Evolutionary conservation across 1,284 basidiomycete species (phyloP), one percentile per base, ranked within the genome.

Genomic region (Pseudozyma sp.): DNA sequence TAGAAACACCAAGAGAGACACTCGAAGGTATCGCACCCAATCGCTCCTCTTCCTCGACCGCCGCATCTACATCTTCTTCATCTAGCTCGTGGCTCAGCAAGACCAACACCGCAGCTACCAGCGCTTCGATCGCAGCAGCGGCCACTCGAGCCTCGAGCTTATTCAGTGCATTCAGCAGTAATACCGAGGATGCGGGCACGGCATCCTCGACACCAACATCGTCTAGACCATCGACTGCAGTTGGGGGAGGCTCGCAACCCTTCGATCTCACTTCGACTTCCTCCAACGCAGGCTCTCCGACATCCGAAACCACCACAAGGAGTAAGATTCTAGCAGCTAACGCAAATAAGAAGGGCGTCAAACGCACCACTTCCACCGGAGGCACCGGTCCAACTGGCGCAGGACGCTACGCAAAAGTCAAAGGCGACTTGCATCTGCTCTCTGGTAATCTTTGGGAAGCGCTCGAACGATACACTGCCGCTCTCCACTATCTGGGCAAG

Each of bases 1-100:
- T 84, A 14, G 83, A 84, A 52, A 84, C 83, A 19, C 83, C 83
- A 0, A 71, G 83, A 39, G 83, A 84, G 61, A 84, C 83, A 43
- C 75, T 84, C 5, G 81, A 80, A 18, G 74, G 73, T 12, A 56
- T 65, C 43, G 58, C 59, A 0, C 56, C 65, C 16, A 53, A 59
- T 44, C 42, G 49, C n/a, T 36, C 36, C 18, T 53, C 62, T 14
- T 47, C 62, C 10, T 18, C 68, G 0, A 35, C 61, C 13, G 16
- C 67, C 3, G 16, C 55, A 21, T 52, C 65, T 6, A 25, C 68
- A 12, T 44, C 58, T 5, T 39, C 57, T 18, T 50, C 68, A 6
- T 61, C 47, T 0, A 47, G 54, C 35, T 65, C 62, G 5, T 70
- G 68, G 68, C 45, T 65, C 16, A 68, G 62, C 54, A 73, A 69